phyloP scores from a whole-genome alignment of 768 basidiomycete genomes.

The Panaeolus cyanescens region DNA sequence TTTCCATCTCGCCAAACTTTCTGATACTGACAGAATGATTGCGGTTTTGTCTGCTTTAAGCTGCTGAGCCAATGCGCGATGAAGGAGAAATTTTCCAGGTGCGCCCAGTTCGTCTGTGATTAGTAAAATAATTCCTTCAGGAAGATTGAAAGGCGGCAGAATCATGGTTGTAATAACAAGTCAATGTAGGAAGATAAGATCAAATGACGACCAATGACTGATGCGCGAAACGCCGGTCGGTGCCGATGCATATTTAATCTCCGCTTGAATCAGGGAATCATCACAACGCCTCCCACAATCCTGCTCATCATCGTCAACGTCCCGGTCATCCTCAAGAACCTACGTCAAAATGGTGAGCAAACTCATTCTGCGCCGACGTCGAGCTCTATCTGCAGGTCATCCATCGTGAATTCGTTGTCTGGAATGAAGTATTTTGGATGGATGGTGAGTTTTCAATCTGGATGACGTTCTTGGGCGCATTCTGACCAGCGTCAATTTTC shows the following conservation, averaged over 20 bases:
- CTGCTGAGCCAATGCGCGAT: conserved; percentile 50
- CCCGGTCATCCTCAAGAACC: conserved; percentile 38
- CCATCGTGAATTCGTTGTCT: conserved; percentile 24
- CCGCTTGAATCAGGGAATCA: background rate
- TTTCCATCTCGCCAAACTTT: conserved; percentile 67
- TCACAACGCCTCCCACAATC: background rate
- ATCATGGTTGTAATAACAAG: conserved; percentile 8
- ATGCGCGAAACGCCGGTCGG: background rate
- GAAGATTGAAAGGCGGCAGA: conserved; percentile 54
- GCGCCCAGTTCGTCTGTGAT: conserved; percentile 73
- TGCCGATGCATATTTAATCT: background rate
- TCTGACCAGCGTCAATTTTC: conserved; percentile 2
- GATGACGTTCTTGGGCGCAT: conserved; percentile 33
- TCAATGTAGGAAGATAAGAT: background rate
- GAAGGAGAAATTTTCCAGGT: conserved; percentile 74
- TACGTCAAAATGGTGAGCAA: conserved; percentile 55
- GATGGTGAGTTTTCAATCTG: conserved; percentile 48
- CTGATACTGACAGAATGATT: conserved; percentile 93
- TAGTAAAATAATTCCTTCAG: conserved; percentile 54
- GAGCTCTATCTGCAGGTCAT: conserved; percentile 38
- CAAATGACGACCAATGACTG: background rate
- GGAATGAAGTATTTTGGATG: conserved; percentile 34
- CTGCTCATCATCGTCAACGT: conserved; percentile 1
- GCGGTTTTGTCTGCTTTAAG: conserved; percentile 50
- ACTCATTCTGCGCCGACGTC: conserved; percentile 32